Percentiles rank a stretch among this genome's conserved stretches.
Conservation (phyloP, 164 flowering plant genomes). For the Umbellularia californica region DNA sequence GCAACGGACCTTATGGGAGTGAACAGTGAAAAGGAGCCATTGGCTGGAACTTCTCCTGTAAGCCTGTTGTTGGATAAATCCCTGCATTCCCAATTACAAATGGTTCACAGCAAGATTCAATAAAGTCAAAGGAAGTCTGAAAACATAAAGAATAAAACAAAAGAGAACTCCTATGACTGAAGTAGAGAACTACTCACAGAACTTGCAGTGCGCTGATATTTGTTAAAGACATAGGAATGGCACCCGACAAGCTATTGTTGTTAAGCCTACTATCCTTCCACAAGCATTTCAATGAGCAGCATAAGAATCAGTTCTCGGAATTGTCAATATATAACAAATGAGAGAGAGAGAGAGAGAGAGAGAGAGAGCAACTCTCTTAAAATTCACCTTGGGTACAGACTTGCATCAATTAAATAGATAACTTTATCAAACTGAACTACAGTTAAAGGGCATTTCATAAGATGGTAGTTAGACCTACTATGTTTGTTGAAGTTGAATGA, state of each 20-base stretch:
- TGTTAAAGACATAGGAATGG: slow-evolving; percentile 55
- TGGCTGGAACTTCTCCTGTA: slow-evolving; percentile 51
- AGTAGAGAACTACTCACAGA: slow-evolving; percentile 38
- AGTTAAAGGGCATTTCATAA: too few relatives aligned
- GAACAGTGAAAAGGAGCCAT: slow-evolving; percentile 62
- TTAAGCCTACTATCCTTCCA: slow-evolving; percentile 67
- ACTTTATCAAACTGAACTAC: too few relatives aligned
- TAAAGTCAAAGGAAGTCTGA: background rate
- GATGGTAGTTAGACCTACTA: too few relatives aligned
- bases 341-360: background rate
- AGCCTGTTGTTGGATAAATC: slow-evolving; percentile 60
- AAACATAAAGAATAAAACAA: background rate
- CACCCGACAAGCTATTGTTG: slow-evolving; percentile 58
- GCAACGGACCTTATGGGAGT: slow-evolving; percentile 56
- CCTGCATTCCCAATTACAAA: slow-evolving; percentile 27
- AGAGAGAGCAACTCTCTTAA: background rate
- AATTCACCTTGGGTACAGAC: too few relatives aligned
- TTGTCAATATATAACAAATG: background rate
- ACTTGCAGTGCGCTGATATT: slow-evolving; percentile 49
- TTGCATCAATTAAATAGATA: too few relatives aligned
- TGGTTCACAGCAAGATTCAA: background rate
- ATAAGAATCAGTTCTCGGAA: slow-evolving; percentile 1
- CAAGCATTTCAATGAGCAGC: slow-evolving; percentile 16
- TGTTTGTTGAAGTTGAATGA: too few relatives aligned
- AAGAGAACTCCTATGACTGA: background rate